These are phyloP conservation scores for Trichoderma virens DNA, from an alignment of 495 filamentous ascomycete genomes.

Conservation along the genomic window DNA sequence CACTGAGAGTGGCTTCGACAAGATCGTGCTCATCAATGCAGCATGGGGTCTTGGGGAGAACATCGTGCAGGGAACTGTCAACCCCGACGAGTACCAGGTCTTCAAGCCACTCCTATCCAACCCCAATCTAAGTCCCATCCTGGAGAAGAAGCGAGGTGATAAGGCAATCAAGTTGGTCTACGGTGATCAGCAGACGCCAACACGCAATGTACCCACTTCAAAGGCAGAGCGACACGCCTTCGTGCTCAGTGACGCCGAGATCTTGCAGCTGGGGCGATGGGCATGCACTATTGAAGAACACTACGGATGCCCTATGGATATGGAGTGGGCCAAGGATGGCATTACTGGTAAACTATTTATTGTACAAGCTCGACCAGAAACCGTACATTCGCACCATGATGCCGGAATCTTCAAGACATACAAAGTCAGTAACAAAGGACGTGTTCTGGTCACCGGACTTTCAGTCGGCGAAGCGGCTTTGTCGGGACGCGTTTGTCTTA, in stretches of 20 bases:
- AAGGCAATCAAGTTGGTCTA: constrained; percentile 21
- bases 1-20: constrained; percentile 29
- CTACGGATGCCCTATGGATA: constrained; percentile 32
- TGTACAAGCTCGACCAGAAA: constrained; percentile 32
- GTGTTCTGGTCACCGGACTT: constrained; percentile 19
- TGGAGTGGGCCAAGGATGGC: constrained; percentile 35
- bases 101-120: constrained; percentile 26
- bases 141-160: constrained; percentile 19
- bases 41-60: constrained; percentile 33
- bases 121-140: constrained; percentile 16
- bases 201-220: constrained; percentile 30
- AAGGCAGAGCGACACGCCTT: constrained; percentile 26
- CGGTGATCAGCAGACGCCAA: constrained; percentile 16
- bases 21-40: constrained; percentile 31
- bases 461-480: constrained; percentile 30
- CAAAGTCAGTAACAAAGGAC: constrained; percentile 22
- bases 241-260: constrained; percentile 25
- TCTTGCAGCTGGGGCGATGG: constrained; percentile 30
- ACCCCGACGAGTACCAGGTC: constrained; percentile 33
- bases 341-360: constrained; percentile 27
- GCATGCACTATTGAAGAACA: constrained; percentile 27
- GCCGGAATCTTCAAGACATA: constrained; percentile 24
- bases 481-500: constrained; percentile 25
- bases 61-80: constrained; percentile 29
- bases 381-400: constrained; percentile 27